These are phyloP conservation scores for Rhodomyrtus psidioides DNA, from an alignment of 441 rosid genomes.

Conservation along the genomic window DNA sequence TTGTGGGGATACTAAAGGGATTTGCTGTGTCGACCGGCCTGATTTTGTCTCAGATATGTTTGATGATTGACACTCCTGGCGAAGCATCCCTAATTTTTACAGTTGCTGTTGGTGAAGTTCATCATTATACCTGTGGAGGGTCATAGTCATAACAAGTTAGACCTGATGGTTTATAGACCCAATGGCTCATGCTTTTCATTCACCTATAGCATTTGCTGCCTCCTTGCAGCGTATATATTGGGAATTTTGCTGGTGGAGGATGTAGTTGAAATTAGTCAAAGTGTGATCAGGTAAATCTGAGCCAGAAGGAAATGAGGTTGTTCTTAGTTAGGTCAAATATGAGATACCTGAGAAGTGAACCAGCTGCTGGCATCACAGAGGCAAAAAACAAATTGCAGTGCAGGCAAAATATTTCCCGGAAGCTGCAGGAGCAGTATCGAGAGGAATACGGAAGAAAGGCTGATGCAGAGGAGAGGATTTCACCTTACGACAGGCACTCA, in stretches of 20 bases:
- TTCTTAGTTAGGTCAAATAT: constrained; percentile 39
- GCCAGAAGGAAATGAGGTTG: constrained; percentile 22
- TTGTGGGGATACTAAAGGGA: constrained; percentile 54
- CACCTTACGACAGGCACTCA: constrained; percentile 36
- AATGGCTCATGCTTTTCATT: constrained; percentile 31
- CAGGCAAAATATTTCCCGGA: constrained; percentile 32
- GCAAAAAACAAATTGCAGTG: constrained; percentile 20
- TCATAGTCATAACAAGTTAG: constrained; percentile 18
- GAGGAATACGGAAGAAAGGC: constrained; percentile 30
- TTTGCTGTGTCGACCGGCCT: constrained; percentile 56
- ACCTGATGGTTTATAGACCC: constrained; percentile 4
- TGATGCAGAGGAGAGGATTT: constrained; percentile 51
- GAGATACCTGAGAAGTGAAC: constrained; percentile 21
- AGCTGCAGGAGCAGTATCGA: constrained; percentile 32
- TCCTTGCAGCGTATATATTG: constrained; percentile 42
- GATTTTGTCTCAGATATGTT: constrained; percentile 45
- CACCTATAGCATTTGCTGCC: constrained; percentile 33
- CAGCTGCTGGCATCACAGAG: constrained; percentile 21
- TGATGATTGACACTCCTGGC: constrained; percentile 28
- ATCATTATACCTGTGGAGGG: constrained; percentile 35
- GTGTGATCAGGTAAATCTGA: constrained; percentile 12
- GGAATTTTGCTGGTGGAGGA: constrained; percentile 38
- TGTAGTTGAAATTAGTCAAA: constrained; percentile 29
- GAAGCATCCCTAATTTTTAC: constrained; percentile 41
- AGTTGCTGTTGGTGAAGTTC: constrained; percentile 46